Conservation (phyloP, 1,284 basidiomycete species). For the Ustilago esculenta region DNA sequence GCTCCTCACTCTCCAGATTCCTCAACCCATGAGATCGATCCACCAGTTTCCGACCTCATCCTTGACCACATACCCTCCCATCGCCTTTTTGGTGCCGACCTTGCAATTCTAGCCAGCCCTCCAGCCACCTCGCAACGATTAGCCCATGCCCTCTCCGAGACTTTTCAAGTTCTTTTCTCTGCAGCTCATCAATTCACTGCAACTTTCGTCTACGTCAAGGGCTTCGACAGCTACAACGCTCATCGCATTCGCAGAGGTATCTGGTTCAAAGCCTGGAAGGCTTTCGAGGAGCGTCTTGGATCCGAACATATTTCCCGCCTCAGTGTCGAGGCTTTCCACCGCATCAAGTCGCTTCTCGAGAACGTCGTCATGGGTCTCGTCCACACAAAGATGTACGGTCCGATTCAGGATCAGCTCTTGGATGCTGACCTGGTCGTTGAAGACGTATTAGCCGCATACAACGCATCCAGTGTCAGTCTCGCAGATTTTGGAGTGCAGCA, state of each 20-base stretch:
- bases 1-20: neutral
- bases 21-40: neutral
- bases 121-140: slow-evolving; percentile 2
- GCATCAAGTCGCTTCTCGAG: slow-evolving; percentile 39
- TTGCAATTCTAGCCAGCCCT: slow-evolving; percentile 10
- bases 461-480: slow-evolving; percentile 19
- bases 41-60: slow-evolving; percentile 13
- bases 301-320: slow-evolving; percentile 24
- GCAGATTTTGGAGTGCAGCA: slow-evolving; percentile 29
- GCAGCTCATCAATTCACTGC: slow-evolving; percentile 39
- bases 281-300: slow-evolving; percentile 33
- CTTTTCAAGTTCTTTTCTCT: slow-evolving; percentile 16
- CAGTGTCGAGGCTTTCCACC: slow-evolving; percentile 26
- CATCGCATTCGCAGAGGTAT: slow-evolving; percentile 47
- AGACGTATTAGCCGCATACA: slow-evolving; percentile 25
- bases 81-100: slow-evolving; percentile 19
- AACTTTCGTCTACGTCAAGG: slow-evolving; percentile 47
- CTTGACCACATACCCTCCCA: slow-evolving; percentile 9
- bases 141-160: slow-evolving; percentile 9
- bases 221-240: slow-evolving; percentile 48
- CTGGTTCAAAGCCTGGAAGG: slow-evolving; percentile 44
- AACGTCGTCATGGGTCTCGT: slow-evolving; percentile 48
- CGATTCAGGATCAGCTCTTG: slow-evolving; percentile 26
- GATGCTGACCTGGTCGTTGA: slow-evolving; percentile 31
- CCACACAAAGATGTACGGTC: slow-evolving; percentile 40